Evolutionary conservation across 164 flowering plant genomes (phyloP), one percentile per base, ranked within the genome.

Genomic region (Vitis amurensis): DNA sequence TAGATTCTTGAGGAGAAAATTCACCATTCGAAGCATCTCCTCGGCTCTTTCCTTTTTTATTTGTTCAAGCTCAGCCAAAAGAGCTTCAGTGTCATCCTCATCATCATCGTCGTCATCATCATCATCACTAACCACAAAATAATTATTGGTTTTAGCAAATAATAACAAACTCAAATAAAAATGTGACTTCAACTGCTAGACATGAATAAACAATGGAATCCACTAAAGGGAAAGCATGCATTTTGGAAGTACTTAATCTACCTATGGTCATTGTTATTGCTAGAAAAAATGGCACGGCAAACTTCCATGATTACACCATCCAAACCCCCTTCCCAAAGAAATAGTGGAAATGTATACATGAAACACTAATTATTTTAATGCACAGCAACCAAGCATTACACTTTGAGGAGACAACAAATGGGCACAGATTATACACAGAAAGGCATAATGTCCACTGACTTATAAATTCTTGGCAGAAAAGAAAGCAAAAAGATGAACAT

Each of bases 11-110:
- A 1, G 50, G 56, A 49, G 2, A 61, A 8, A 11, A 51, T 80
- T 64, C 64, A 89, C 98, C 90, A 86, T 82, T 52, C 89, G 84
- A 8, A 83, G 83, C 70, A 85, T 91, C 82, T 91, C 97, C 79
- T 94, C 99, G 9, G 89, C 91, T 74, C 89, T 92, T 79, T 94
- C 99, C 79, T 88, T 94, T 87, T 81, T 90, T 76, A 94, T 88
- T 51, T 81, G 87, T 74, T 89, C 97, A 74, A 94, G 98, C 83
- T 91, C 99, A 61, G 93, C 94, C 84, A 91, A 51, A 31, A 94
- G 89, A 68, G 98, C 99, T 83, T 87, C 95, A 15, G 87, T 84
- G 71, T 92, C 94, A 80, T 94, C 98, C 63, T 91, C 98, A 47
- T 87, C 96, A 19, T 90, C 96, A 11, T 89, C 96, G 12, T 81